phyloP scores from a whole-genome alignment of 768 basidiomycete species.

The Phylloporus sp. region DNA sequence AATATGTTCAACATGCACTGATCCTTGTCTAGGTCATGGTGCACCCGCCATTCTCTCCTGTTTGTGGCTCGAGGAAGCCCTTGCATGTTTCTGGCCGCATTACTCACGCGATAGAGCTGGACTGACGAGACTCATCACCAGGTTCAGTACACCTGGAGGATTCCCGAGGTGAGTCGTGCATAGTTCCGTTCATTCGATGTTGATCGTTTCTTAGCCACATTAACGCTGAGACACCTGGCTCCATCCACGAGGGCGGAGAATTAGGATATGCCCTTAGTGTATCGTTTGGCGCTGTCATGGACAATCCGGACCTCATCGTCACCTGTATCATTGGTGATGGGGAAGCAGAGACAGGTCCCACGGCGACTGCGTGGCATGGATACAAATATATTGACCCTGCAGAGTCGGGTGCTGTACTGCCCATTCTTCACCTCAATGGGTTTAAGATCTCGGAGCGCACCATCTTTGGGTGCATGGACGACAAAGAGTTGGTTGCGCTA shows the following conservation, averaged over 20 bases:
- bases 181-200: neutral
- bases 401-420: constrained; percentile 88
- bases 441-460: constrained; percentile 92
- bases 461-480: constrained; percentile 87
- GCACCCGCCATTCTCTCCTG: constrained; percentile 85
- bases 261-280: constrained; percentile 86
- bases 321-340: constrained; percentile 86
- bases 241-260: constrained; percentile 90
- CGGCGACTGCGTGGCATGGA: constrained; percentile 78
- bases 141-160: constrained; percentile 80
- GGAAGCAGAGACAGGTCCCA: constrained; percentile 79
- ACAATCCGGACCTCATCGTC: constrained; percentile 81
- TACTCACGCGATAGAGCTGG: constrained; percentile 57
- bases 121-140: constrained; percentile 62
- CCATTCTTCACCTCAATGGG: constrained; percentile 83
- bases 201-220: constrained; percentile 47
- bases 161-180: constrained; percentile 58
- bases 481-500: constrained; percentile 71
- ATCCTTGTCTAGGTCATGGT: constrained; percentile 59
- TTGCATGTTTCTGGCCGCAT: constrained; percentile 53
- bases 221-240: constrained; percentile 83
- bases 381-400: constrained; percentile 89
- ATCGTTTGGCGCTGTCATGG: constrained; percentile 87
- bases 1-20: neutral
- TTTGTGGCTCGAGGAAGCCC: constrained; percentile 81